These are phyloP conservation scores for Pythium rishiriense DNA, from an alignment of 352 stramenopile species.

Conservation along the genomic window DNA sequence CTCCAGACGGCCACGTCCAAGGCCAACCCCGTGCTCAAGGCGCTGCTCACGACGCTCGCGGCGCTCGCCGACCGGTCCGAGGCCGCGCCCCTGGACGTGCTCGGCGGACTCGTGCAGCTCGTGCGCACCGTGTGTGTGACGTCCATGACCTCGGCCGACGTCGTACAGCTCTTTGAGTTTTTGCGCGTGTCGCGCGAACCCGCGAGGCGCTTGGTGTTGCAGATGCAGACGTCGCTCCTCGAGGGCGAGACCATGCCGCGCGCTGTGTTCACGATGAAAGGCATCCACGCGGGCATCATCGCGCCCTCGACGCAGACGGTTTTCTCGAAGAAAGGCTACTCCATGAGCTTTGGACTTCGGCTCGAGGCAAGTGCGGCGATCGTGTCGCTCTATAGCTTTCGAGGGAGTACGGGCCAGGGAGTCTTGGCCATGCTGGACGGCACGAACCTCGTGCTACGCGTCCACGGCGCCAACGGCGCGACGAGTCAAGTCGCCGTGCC, in stretches of 20 bases:
- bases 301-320: slow-evolving; percentile 55
- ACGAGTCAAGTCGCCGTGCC: slow-evolving; percentile 59
- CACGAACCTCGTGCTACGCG: slow-evolving; percentile 56
- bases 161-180: slow-evolving; percentile 74
- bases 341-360: slow-evolving; percentile 63
- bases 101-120: slow-evolving; percentile 48
- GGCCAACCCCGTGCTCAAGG: slow-evolving; percentile 43
- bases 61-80: slow-evolving; percentile 36
- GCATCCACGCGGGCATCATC: slow-evolving; percentile 60
- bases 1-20: slow-evolving; percentile 15
- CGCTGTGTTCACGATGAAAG: slow-evolving; percentile 74
- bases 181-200: slow-evolving; percentile 51
- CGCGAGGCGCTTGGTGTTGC: slow-evolving; percentile 46
- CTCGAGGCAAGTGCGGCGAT: slow-evolving; percentile 34
- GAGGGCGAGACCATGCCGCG: slow-evolving; percentile 53
- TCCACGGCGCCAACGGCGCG: slow-evolving; percentile 40
- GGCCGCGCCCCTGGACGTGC: slow-evolving; percentile 24
- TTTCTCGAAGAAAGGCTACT: slow-evolving; percentile 79
- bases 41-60: slow-evolving; percentile 46
- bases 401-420: slow-evolving; percentile 72
- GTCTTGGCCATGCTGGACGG: slow-evolving; percentile 60
- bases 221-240: slow-evolving; percentile 60
- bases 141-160: slow-evolving; percentile 58
- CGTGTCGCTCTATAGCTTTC: slow-evolving; percentile 74
- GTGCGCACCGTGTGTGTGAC: slow-evolving; percentile 47